A percentile compares a stretch with the other conserved stretches of the same genome.
Conservation (phyloP, 2,329 filamentous ascomycete species). For the Nannizzia gypsea region DNA sequence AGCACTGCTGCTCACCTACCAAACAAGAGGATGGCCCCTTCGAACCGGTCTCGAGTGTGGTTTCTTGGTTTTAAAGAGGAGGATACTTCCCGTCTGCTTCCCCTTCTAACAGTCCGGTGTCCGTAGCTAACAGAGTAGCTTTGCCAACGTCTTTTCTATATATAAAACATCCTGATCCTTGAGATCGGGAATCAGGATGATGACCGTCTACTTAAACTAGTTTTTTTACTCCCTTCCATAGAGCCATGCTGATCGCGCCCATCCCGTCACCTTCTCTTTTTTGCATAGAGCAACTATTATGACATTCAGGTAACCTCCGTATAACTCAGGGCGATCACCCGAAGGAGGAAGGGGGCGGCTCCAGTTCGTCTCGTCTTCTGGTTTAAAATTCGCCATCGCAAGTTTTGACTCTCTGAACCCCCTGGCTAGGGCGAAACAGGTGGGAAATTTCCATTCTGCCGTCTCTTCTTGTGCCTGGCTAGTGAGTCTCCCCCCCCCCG, state of each 20-base stretch:
- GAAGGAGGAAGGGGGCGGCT: not conserved
- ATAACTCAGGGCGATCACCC: not conserved
- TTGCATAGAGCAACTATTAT: too few species aligned
- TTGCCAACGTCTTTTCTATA: not conserved
- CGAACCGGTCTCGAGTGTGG: not conserved
- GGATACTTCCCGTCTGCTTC: too few species aligned
- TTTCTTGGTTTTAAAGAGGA: not conserved
- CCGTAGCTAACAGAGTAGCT: not conserved
- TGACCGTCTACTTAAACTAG: not conserved
- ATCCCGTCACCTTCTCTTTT: not conserved
- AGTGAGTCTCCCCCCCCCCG: too few species aligned
- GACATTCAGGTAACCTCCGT: not conserved
- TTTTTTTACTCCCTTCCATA: not conserved
- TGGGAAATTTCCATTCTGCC: not conserved
- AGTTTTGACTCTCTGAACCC: not conserved
- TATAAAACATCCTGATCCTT: not conserved
- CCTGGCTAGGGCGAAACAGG: not conserved
- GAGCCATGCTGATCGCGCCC: not conserved
- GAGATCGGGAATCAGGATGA: not conserved
- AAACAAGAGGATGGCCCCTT: not conserved
- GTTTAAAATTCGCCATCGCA: not conserved
- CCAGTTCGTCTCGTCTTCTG: not conserved
- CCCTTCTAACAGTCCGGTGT: too few species aligned
- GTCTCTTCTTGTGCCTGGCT: not conserved
- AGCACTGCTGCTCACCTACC: not conserved